Evolutionary conservation across 352 stramenopile genomes (phyloP), one percentile per base, ranked within the genome.

Genomic region (Phytophthora gonapodyides): DNA sequence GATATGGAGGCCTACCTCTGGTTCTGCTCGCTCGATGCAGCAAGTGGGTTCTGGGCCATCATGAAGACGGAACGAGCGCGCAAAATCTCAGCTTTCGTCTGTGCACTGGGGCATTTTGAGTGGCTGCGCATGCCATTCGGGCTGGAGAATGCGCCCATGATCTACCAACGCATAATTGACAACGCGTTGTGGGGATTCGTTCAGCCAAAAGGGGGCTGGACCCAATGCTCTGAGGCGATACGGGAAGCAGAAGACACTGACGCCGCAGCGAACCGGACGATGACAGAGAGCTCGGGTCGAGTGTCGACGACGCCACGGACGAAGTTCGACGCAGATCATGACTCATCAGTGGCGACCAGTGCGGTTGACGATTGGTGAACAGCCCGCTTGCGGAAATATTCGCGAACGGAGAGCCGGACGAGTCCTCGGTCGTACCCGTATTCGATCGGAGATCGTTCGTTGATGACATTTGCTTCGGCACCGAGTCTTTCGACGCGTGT

Each of bases 401-500:
- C 15, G 19, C 0, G 17, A 45, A 19, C 0, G 13, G 12, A 5
- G 36, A 46, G 13, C 12, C 36, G 0, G 36, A 57, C 10, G 19
- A 47, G 3, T 37, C 17, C 1, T 31, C 19, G 3, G 21, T 47
- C 0, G 16, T 8, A 12, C 49, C 37, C 15, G 35, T 57, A 5
- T 57, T 57, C 16, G 19, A 37, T 6, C 34, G 35, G 0, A 24
- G 21, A 3, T 57, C 49, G 2, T 60, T 60, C 16, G 52, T 60
- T 0, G 33, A 60, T 5, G 38, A 44, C n/a, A 52, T 51, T 2
- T 60, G 52, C 9, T 60, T 60, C 19, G 40, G 40, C 8, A 16
- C 40, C 11, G 17, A 9, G 1, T 37, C 40, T 0, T 60, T 60
- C 19, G 41, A 51, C 2, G 17, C 35, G 1, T 35, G 30, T 15